Evolutionary conservation across 352 stramenopile species (phyloP), one percentile per base, ranked within the genome.

Genomic region (Pythium folliculosum): DNA sequence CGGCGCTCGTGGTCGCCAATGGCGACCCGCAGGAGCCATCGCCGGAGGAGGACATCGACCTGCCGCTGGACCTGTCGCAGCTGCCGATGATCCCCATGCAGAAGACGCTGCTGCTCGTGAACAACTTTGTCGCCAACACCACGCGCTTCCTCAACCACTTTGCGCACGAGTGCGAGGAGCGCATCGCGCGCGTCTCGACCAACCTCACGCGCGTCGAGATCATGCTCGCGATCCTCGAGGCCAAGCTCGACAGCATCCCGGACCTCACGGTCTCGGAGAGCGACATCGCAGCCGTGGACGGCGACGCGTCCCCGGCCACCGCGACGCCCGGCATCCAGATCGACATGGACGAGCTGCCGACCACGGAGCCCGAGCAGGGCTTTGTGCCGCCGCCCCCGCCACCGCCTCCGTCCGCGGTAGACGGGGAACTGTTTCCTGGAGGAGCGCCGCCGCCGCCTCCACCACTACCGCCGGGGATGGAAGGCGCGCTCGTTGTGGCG

Each of bases 81-180:
- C 69, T 95, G 38, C 81, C 83, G 40, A 67, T 80, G 51, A 91
- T 94, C 51, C 85, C 86, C 19, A 81, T 86, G 63, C 53, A 81
- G 59, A 95, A 95, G 72, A 88, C 84, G 54, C 73, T 95, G 60
- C 67, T 95, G 67, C 79, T 96, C 12, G 71, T 96, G 61, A 96
- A 89, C 75, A 95, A 96, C 65, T 96, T 96, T 60, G 82, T 93
- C 47, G 74, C 83, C 55, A 96, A 95, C 75, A 94, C 84, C 19
- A 91, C 84, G 67, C 79, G 84, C 21, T 96, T 96, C 73, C 73
- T 96, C 51, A 96, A 96, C 70, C 84, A 92, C 65, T 95, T 96
- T 67, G 82, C 84, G 23, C 71, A 88, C 72, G 81, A 92, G 58
- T 94, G 85, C 76, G 88, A 96, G 68, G 85, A 93, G 59, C 84